Conservation (phyloP, 140 eudicot species). For the Senecio squalidus region DNA sequence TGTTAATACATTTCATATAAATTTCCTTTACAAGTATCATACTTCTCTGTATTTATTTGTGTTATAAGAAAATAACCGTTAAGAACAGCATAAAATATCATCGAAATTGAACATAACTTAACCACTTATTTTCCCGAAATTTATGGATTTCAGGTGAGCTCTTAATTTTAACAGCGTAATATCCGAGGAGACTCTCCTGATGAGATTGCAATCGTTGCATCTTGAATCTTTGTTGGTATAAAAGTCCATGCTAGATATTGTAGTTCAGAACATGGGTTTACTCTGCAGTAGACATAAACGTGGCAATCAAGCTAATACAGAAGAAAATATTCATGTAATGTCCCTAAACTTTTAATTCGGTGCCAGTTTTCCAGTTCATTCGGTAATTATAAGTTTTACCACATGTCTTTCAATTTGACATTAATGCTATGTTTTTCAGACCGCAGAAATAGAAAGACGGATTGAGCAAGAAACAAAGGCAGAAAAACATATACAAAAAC, state of each 20-base stretch:
- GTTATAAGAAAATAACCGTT: neutral
- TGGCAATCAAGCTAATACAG: conserved; percentile 55
- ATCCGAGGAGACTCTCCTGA: conserved; percentile 15
- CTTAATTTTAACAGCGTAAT: neutral
- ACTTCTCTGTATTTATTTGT: neutral
- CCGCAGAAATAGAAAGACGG: conserved; percentile 92
- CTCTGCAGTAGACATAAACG: conserved; percentile 82
- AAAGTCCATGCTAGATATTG: conserved; percentile 38
- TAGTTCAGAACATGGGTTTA: conserved; percentile 60
- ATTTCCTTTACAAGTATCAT: conserved; percentile 7
- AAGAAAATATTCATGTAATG: conserved; percentile 73
- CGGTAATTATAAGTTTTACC: neutral
- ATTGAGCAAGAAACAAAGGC: conserved; percentile 97
- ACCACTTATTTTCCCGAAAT: neutral
- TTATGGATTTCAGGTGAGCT: conserved; percentile 27
- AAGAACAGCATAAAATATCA: neutral
- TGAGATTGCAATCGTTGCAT: conserved; percentile 31
- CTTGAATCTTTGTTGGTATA: conserved; percentile 37
- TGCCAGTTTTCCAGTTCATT: conserved; percentile 4
- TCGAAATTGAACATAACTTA: conserved; percentile 2
- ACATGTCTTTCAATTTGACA: neutral
- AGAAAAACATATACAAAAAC: conserved; percentile 86
- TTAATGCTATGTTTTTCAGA: conserved; percentile 33
- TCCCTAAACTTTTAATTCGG: neutral
- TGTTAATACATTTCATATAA: neutral